Percentiles rank a stretch among this genome's conserved stretches.
These are phyloP conservation scores for Terfezia boudieri DNA, from an alignment of 495 filamentous ascomycete genomes.

Conservation along the genomic window DNA sequence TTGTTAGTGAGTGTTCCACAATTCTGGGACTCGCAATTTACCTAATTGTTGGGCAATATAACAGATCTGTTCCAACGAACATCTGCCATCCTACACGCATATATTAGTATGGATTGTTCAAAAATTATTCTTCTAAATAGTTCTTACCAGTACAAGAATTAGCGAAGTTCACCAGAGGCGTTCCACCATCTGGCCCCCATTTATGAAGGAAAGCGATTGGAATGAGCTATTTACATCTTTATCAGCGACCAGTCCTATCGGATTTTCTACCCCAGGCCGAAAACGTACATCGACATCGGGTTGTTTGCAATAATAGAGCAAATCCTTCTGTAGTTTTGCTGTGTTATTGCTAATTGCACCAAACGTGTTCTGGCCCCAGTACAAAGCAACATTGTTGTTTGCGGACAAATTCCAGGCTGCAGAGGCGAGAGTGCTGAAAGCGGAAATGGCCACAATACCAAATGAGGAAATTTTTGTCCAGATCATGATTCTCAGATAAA, in stretches of 20 bases:
- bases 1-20: slow-evolving; percentile 7
- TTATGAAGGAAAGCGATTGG: background rate
- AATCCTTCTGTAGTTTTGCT: too few relatives aligned
- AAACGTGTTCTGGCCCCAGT: background rate
- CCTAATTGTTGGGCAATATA: slow-evolving; percentile 37
- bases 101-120: too few relatives aligned
- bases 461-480: background rate
- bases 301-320: too few relatives aligned
- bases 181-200: background rate
- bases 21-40: slow-evolving; percentile 10
- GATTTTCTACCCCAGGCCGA: too few relatives aligned
- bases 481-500: too few relatives aligned
- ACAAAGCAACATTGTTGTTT: background rate
- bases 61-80: slow-evolving; percentile 25
- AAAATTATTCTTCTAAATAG: too few relatives aligned
- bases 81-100: background rate
- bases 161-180: background rate
- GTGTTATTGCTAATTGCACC: too few relatives aligned
- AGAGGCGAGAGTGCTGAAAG: background rate
- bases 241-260: background rate
- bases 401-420: background rate
- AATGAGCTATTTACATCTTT: background rate
- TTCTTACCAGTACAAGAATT: background rate
- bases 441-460: background rate
- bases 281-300: too few relatives aligned